Evolutionary conservation across 345 rosid species (phyloP).

Genomic region (Aquilaria yunnanensis): DNA sequence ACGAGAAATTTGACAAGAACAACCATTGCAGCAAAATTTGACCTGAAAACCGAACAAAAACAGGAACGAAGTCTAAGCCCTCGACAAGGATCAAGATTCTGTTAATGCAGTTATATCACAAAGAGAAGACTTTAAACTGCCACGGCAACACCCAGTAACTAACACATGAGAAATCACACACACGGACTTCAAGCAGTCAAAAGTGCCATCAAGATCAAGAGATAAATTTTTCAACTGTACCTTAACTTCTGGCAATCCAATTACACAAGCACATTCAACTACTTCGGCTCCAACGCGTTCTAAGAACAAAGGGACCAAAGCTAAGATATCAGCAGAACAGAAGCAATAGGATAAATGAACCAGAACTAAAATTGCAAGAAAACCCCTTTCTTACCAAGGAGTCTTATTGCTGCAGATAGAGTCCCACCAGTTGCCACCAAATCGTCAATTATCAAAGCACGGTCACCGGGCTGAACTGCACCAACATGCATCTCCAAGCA

Average conservation of each 20-base stretch:
- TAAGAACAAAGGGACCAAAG: constrained; percentile 10
- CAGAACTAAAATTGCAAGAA: not conserved
- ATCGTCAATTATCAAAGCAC: constrained; percentile 74
- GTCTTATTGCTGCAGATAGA: constrained; percentile 76
- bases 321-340: not conserved
- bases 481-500: constrained; percentile 82
- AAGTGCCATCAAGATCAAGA: not conserved
- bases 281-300: constrained; percentile 86
- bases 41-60: too few species aligned
- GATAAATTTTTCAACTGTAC: constrained; percentile 23
- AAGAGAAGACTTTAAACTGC: too few species aligned
- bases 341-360: not conserved
- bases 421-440: constrained; percentile 95
- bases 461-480: constrained; percentile 63
- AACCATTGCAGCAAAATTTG: not conserved
- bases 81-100: too few species aligned
- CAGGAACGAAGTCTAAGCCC: too few species aligned
- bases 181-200: too few species aligned
- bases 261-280: constrained; percentile 82
- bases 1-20: too few species aligned
- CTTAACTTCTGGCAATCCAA: constrained; percentile 77
- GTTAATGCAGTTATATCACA: too few species aligned
- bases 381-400: constrained; percentile 46
- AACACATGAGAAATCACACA: too few species aligned
- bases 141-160: too few species aligned